phyloP scores from a whole-genome alignment of 371 early-diverging fungal species.

The Syncephalastrum sp. region DNA sequence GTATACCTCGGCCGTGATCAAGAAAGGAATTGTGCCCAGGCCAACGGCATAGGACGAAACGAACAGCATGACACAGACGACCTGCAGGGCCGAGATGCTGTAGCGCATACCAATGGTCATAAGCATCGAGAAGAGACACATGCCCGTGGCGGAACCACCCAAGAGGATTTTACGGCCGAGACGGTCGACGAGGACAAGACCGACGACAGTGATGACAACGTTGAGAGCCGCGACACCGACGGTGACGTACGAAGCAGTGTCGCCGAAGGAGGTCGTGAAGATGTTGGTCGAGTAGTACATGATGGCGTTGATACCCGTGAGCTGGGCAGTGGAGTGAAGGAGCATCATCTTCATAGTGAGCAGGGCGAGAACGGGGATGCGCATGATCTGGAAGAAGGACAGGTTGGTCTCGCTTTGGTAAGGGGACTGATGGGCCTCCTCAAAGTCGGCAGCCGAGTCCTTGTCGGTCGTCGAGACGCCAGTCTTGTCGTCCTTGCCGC shows the following conservation, averaged over 20 bases:
- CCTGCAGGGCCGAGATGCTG: conserved; percentile 55
- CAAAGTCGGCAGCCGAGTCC: conserved; percentile 21
- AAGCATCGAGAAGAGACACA: conserved; percentile 39
- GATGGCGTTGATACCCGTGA: conserved; percentile 71
- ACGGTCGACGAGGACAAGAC: conserved; percentile 53
- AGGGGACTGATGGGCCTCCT: conserved; percentile 26
- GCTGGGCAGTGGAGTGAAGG: conserved; percentile 52
- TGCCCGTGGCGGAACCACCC: conserved; percentile 49
- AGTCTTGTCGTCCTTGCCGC: conserved; percentile 15
- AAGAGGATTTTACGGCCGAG: conserved; percentile 65
- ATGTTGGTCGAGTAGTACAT: conserved; percentile 59
- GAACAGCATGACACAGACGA: conserved; percentile 72
- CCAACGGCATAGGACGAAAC: conserved; percentile 83
- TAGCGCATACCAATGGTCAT: conserved; percentile 45
- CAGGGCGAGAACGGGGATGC: conserved; percentile 29
- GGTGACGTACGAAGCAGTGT: conserved; percentile 38
- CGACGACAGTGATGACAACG: conserved; percentile 49
- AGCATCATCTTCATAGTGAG: conserved; percentile 57
- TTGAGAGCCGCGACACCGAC: conserved; percentile 50
- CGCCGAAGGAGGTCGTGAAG: conserved; percentile 36
- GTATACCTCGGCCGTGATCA: conserved; percentile 65
- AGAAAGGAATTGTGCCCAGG: conserved; percentile 81
- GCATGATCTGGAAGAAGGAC: conserved; percentile 31
- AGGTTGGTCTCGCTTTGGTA: conserved; percentile 30
- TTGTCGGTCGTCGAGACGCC: conserved; percentile 15